Conservation (phyloP, 257 asterid species). For the Przewalskia tangutica region DNA sequence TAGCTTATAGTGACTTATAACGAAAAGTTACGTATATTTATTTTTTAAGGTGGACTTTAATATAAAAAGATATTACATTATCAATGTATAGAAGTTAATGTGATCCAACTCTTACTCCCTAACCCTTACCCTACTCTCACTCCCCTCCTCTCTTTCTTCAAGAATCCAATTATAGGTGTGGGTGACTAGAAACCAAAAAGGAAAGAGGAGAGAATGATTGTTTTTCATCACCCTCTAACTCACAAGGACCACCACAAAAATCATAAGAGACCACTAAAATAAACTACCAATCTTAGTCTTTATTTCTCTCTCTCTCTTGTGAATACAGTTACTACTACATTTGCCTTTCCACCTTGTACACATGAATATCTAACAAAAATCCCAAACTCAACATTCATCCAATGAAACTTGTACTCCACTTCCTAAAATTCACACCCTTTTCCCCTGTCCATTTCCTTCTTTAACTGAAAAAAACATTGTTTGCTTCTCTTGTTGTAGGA, state of each 20-base stretch:
- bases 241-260: conserved; percentile 13
- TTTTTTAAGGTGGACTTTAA: too few relatives aligned
- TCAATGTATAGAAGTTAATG: too few relatives aligned
- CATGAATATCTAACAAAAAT: conserved; percentile 8
- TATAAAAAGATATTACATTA: too few relatives aligned
- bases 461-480: not conserved
- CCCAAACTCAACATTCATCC: conserved; percentile 17
- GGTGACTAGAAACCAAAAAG: not conserved
- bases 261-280: not conserved
- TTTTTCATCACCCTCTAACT: not conserved
- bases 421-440: not conserved
- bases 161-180: not conserved
- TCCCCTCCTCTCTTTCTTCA: not conserved
- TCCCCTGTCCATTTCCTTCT: not conserved
- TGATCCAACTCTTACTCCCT: not conserved
- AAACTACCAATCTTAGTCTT: not conserved
- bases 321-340: conserved; percentile 13
- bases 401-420: not conserved
- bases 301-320: conserved; percentile 14
- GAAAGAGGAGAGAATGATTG: not conserved
- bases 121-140: not conserved
- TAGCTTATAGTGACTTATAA: too few relatives aligned
- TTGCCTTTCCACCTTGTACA: conserved; percentile 17
- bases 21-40: too few relatives aligned
- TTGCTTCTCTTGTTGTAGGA: conserved; percentile 1